Evolutionary conservation across 352 stramenopile genomes (phyloP).

Genomic region (Phytophthora agathidicida): DNA sequence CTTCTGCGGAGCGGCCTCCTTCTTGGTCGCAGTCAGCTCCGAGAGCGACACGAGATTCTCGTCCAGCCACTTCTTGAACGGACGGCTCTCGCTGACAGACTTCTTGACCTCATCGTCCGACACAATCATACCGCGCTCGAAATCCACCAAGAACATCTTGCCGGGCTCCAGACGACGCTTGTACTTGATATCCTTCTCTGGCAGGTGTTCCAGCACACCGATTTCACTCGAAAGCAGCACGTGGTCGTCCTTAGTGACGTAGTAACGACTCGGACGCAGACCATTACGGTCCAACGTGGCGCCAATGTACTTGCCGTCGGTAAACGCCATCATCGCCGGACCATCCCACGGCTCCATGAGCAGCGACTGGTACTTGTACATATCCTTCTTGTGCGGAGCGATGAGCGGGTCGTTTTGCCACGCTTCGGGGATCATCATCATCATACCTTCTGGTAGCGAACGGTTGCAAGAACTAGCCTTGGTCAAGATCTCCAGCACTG

Average conservation of each 20-base stretch:
- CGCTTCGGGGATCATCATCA: slow-evolving; percentile 99
- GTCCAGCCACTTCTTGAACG: slow-evolving; percentile 94
- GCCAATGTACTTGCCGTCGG: slow-evolving; percentile 94
- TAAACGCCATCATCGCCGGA: slow-evolving; percentile 98
- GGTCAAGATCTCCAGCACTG: slow-evolving; percentile 94
- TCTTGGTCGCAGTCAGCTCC: slow-evolving; percentile 51
- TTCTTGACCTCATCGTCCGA: slow-evolving; percentile 97
- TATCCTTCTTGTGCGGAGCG: slow-evolving; percentile 93
- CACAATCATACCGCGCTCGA: slow-evolving; percentile 94
- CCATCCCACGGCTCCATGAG: slow-evolving; percentile 99
- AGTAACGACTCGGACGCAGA: slow-evolving; percentile 95
- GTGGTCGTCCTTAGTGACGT: slow-evolving; percentile 97
- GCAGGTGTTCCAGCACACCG: slow-evolving; percentile 92
- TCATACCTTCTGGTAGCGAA: slow-evolving; percentile 94
- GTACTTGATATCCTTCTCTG: slow-evolving; percentile 92
- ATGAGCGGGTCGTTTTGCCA: slow-evolving; percentile 96
- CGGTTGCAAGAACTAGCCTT: slow-evolving; percentile 91
- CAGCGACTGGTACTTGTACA: slow-evolving; percentile 98
- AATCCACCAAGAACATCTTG: slow-evolving; percentile 98
- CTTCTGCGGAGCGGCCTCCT: slow-evolving; percentile 20
- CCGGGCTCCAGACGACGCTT: slow-evolving; percentile 96
- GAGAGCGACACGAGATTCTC: slow-evolving; percentile 91
- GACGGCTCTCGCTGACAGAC: slow-evolving; percentile 83
- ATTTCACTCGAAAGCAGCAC: slow-evolving; percentile 96
- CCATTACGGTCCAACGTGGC: slow-evolving; percentile 97